These are phyloP conservation scores for Candida neerlandica DNA, from an alignment of 1,139 yeast species.

Conservation along the genomic window DNA sequence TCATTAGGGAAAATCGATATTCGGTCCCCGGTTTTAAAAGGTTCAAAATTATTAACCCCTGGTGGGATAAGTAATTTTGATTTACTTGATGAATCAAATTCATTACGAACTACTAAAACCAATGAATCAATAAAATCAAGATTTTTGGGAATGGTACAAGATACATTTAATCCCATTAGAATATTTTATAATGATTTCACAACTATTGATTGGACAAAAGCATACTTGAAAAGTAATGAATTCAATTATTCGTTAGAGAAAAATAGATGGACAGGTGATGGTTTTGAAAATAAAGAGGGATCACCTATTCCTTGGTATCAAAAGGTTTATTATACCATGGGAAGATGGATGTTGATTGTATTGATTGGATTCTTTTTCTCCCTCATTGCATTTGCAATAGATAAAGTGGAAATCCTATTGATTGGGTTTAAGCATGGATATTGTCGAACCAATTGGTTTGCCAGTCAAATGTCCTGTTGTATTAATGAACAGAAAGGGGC, in stretches of 20 bases:
- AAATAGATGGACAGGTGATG: slow-evolving; percentile 15
- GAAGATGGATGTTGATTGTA: slow-evolving; percentile 55
- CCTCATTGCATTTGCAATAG: slow-evolving; percentile 54
- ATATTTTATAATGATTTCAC: slow-evolving; percentile 64
- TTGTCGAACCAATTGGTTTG: slow-evolving; percentile 51
- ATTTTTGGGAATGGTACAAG: slow-evolving; percentile 22
- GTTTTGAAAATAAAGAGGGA: background rate
- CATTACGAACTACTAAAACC: slow-evolving; percentile 22
- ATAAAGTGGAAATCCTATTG: slow-evolving; percentile 50
- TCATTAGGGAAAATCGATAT: slow-evolving; percentile 28
- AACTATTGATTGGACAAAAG: slow-evolving; percentile 69
- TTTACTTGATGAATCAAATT: slow-evolving; percentile 12
- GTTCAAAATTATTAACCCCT: slow-evolving; percentile 17
- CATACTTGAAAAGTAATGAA: slow-evolving; percentile 49
- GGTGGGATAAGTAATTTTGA: slow-evolving; percentile 7
- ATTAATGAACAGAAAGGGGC: slow-evolving; percentile 9
- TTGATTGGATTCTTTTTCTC: slow-evolving; percentile 53
- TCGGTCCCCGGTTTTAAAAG: slow-evolving; percentile 21
- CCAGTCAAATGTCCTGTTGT: slow-evolving; percentile 51
- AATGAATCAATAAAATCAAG: slow-evolving; percentile 22
- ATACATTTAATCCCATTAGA: slow-evolving; percentile 24
- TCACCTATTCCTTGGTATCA: slow-evolving; percentile 26
- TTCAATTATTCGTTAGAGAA: slow-evolving; percentile 41
- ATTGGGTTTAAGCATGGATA: slow-evolving; percentile 60
- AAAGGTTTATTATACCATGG: slow-evolving; percentile 28